Conservation (phyloP, 208 protist genomes). For the Crithidia bombi region DNA sequence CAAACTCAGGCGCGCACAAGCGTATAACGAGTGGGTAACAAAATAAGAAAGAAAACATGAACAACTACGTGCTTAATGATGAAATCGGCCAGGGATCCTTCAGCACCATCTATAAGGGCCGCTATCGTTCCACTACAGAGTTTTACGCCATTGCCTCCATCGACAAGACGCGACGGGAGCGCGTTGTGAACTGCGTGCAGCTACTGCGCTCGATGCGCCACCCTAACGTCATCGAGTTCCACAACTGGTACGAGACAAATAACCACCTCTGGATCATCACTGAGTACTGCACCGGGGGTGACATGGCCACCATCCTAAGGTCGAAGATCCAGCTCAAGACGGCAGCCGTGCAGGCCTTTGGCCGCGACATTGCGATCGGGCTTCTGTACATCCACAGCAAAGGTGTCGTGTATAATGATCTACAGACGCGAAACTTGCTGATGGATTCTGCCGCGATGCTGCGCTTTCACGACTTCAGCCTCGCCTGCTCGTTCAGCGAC, state of each 20-base stretch:
- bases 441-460: slow-evolving; percentile 91
- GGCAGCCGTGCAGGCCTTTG: slow-evolving; percentile 78
- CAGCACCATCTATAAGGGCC: slow-evolving; percentile 94
- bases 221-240: slow-evolving; percentile 90
- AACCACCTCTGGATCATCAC: slow-evolving; percentile 97
- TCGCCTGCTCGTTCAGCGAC: slow-evolving; percentile 66
- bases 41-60: slow-evolving; percentile 62
- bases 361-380: slow-evolving; percentile 82
- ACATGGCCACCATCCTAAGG: slow-evolving; percentile 82
- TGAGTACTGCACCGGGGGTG: slow-evolving; percentile 93
- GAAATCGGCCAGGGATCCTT: slow-evolving; percentile 91
- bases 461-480: slow-evolving; percentile 93
- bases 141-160: slow-evolving; percentile 95
- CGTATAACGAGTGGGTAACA: too few species aligned
- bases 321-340: slow-evolving; percentile 71
- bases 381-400: slow-evolving; percentile 92
- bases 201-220: slow-evolving; percentile 80
- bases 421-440: slow-evolving; percentile 94
- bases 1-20: too few species aligned
- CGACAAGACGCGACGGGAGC: slow-evolving; percentile 89
- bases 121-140: slow-evolving; percentile 89
- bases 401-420: slow-evolving; percentile 90
- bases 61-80: slow-evolving; percentile 94
- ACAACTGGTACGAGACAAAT: slow-evolving; percentile 96
- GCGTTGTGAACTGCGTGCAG: slow-evolving; percentile 88